These are phyloP conservation scores for Cutaneotrichosporon arboriforme DNA, from an alignment of 1,284 basidiomycete genomes.

Conservation along the genomic window DNA sequence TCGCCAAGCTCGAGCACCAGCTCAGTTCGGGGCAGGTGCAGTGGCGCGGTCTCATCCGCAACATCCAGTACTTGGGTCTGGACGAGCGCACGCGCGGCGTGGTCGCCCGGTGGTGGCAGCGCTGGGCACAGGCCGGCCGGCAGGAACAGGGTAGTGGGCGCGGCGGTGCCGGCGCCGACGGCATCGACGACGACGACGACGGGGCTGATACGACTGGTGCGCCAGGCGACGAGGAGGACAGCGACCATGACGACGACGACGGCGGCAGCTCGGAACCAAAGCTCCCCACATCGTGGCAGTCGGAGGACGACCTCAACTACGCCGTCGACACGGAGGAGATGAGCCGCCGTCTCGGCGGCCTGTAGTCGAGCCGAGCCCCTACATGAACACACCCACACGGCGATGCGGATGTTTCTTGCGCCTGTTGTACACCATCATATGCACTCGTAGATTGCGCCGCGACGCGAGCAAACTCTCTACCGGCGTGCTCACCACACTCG, in stretches of 20 bases:
- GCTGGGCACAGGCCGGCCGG: slow-evolving; percentile 37
- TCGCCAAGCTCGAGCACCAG: slow-evolving; percentile 30
- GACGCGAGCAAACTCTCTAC: no score
- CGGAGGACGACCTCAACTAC: neutral
- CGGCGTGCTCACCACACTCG: no score
- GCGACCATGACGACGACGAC: neutral
- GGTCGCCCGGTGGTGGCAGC: slow-evolving; percentile 46
- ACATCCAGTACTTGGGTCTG: slow-evolving; percentile 45
- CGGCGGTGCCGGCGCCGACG: neutral
- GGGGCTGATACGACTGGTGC: neutral
- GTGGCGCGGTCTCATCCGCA: slow-evolving; percentile 46
- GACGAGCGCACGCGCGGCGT: slow-evolving; percentile 41
- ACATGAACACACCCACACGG: neutral
- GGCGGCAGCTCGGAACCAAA: neutral
- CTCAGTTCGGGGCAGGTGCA: slow-evolving; percentile 34
- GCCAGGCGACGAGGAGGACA: neutral
- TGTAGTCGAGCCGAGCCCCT: neutral
- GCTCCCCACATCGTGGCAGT: neutral
- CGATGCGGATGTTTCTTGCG: neutral
- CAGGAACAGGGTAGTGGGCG: neutral
- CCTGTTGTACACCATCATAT: slow-evolving; percentile 5
- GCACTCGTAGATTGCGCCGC: neutral
- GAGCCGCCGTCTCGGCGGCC: neutral
- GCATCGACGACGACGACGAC: neutral
- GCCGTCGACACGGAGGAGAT: slow-evolving; percentile 3